Conservation (phyloP, 768 basidiomycete genomes). For the Inosperma sp. region DNA sequence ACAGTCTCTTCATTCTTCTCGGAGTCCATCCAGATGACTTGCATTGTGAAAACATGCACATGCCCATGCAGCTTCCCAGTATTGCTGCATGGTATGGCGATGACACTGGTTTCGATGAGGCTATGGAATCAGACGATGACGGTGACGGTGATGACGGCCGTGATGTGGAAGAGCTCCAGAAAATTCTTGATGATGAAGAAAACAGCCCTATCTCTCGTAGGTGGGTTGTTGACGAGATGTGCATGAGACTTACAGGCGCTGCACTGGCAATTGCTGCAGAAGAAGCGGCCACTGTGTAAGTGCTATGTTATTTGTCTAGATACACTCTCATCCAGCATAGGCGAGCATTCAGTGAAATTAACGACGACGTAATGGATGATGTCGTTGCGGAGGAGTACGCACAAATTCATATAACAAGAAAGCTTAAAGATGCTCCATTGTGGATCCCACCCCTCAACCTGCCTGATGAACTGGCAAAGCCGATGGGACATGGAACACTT, state of each 20-base stretch:
- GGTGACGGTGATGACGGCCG: neutral
- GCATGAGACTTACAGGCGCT: neutral
- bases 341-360: neutral
- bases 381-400: no score
- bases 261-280: neutral
- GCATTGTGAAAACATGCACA: neutral
- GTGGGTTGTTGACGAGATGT: neutral
- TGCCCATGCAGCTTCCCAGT: neutral
- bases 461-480: no score
- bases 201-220: neutral
- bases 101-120: neutral
- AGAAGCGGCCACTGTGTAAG: neutral
- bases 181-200: neutral
- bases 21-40: slow-evolving; percentile 13
- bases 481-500: no score
- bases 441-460: no score
- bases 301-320: neutral
- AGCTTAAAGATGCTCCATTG: neutral
- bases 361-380: no score
- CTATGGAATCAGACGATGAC: neutral
- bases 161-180: neutral
- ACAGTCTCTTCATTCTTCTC: slow-evolving; percentile 19
- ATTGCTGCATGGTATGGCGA: slow-evolving; percentile 2
- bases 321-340: neutral
- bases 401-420: no score